Evolutionary conservation across 495 filamentous ascomycete genomes (phyloP).

Genomic region (Daldinia grandis): DNA sequence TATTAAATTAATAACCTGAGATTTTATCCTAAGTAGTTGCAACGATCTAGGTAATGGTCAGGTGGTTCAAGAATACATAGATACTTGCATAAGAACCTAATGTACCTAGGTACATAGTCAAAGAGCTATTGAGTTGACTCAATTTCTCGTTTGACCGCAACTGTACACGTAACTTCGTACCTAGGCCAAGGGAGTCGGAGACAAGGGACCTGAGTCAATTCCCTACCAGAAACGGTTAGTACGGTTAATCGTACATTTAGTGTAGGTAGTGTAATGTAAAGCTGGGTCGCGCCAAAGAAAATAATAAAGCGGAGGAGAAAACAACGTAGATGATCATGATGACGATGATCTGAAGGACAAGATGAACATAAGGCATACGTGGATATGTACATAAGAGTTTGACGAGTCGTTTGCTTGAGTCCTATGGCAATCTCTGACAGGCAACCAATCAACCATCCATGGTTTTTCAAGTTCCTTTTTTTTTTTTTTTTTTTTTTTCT

Average conservation of each 20-base stretch:
- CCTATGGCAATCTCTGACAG: neutral
- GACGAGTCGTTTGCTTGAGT: slow-evolving; percentile 6
- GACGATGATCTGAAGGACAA: slow-evolving; percentile 13
- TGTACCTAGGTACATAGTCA: no score
- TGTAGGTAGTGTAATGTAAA: no score
- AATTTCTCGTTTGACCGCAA: slow-evolving; percentile 17
- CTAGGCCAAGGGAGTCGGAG: slow-evolving; percentile 3
- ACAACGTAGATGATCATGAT: slow-evolving; percentile 29
- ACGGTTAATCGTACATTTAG: slow-evolving; percentile 2
- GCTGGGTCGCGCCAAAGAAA: slow-evolving; percentile 16
- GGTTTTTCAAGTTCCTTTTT: neutral
- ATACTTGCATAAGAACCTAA: no score
- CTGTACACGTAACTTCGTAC: neutral
- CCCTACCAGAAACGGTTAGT: slow-evolving; percentile 23
- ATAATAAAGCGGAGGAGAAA: slow-evolving; percentile 23
- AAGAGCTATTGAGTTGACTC: slow-evolving; percentile 11
- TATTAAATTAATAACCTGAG: neutral
- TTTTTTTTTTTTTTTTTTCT: neutral
- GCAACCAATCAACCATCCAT: neutral
- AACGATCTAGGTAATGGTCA: neutral
- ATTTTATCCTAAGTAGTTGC: neutral
- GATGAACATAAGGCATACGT: neutral
- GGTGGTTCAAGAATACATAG: no score
- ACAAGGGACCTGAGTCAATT: slow-evolving; percentile 32
- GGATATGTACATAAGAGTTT: neutral